Evolutionary conservation across 495 filamentous ascomycete genomes (phyloP), one percentile per base, ranked within the genome.

Genomic region (Penicillium lagena): DNA sequence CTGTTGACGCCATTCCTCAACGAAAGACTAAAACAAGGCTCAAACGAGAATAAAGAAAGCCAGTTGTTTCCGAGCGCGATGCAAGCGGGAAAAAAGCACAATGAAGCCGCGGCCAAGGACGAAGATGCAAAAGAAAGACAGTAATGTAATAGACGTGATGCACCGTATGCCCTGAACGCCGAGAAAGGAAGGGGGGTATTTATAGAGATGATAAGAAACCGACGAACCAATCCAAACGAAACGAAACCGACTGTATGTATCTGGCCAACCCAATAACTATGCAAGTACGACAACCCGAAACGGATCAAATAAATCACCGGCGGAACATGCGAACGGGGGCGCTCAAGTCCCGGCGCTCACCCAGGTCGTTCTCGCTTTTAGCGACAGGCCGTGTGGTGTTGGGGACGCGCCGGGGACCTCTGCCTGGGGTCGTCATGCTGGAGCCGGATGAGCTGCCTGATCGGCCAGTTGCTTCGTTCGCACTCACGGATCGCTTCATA

Each of bases 401-500:
- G 7, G 69, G 69, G 28, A 71, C 60, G n/a, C 64, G 62, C 29
- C 61, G 57, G 22, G 61, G 60, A 15, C 54, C 51, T 14, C 58
- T 45, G 12, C 52, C 50, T 13, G 67, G 47, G 22, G 22, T 22
- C 7, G 58, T 64, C 12, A 55, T 42, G 31, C 51, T 49, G 14
- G 59, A 54, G 4, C 52, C 54, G 30, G 57, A 47, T 17, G 58
- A 49, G 4, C 55, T 52, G 13, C 51, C 56, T 32, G 60, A 42
- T 22, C 62, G 62, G 12, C 64, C 41, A 0, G 55, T 50, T 28
- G 56, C 56, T 44, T 72, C 69, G n/a, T 50, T 63, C 13, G 61
- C 61, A 39, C 70, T 73, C 9, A 60, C 62, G 31, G 68, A 71
- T 40, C 72, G 59, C 31, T 66, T 60, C 55, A 71, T 67, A 43